Conservation (phyloP, 208 protist genomes). For the Trypanosoma melophagium region DNA sequence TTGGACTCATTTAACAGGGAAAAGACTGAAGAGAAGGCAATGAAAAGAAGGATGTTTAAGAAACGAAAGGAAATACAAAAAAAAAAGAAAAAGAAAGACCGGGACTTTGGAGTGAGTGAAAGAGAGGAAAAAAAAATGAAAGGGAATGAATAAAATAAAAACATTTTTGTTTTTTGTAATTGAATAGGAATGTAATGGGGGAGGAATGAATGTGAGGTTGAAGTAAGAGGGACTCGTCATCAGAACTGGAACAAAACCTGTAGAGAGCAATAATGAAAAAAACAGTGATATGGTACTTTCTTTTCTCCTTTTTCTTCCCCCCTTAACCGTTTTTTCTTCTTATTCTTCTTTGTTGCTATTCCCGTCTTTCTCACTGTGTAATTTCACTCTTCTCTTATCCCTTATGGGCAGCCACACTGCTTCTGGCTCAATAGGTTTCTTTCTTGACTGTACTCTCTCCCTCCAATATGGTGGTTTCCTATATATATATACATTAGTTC, state of each 20-base stretch:
- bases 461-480: too few species aligned
- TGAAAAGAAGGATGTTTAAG: not conserved
- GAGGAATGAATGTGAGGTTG: too few species aligned
- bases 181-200: not conserved
- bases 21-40: not conserved
- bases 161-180: conserved; percentile 6
- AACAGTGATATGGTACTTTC: not conserved
- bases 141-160: not conserved
- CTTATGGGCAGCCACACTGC: too few species aligned
- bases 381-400: too few species aligned
- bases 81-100: not conserved
- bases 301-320: not conserved
- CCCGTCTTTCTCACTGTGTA: not conserved
- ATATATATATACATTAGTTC: not conserved
- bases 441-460: too few species aligned
- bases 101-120: not conserved
- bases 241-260: too few species aligned
- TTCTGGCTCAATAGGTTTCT: too few species aligned
- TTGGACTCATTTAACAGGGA: too few species aligned
- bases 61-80: not conserved
- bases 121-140: not conserved
- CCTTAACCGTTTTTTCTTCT: not conserved
- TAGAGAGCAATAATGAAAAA: too few species aligned
- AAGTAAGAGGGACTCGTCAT: too few species aligned
- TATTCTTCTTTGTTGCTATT: not conserved